Percentiles rank a stretch among this genome's conserved stretches.
Conservation (phyloP, 2,329 filamentous ascomycete species). For the Fusarium sp. region DNA sequence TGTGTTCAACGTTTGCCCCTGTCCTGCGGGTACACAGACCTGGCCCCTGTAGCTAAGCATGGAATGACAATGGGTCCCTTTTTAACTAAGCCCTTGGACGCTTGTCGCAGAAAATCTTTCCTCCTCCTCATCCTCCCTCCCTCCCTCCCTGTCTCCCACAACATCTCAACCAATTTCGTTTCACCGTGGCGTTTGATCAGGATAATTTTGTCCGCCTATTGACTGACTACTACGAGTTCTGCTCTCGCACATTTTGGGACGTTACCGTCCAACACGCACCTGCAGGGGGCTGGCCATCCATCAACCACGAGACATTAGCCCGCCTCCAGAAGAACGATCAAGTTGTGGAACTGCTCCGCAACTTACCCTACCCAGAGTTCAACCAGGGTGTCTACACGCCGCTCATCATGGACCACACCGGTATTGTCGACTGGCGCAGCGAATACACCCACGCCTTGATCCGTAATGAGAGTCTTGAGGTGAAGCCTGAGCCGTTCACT, state of each 20-base stretch:
- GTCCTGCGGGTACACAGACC: too few species aligned
- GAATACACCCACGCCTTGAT: not conserved
- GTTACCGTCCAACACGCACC: not conserved
- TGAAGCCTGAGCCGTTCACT: not conserved
- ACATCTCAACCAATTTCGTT: not conserved
- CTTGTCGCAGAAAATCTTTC: too few species aligned
- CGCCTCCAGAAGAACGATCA: not conserved
- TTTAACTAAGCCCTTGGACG: too few species aligned
- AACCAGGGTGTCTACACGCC: not conserved
- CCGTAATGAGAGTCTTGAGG: not conserved
- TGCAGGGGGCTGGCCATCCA: not conserved
- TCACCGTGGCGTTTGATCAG: not conserved
- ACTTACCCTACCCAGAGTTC: not conserved
- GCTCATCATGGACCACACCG: not conserved
- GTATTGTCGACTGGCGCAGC: not conserved
- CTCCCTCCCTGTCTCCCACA: not conserved
- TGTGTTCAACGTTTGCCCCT: not conserved
- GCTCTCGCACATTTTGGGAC: not conserved
- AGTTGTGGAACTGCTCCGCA: not conserved
- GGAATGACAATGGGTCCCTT: too few species aligned
- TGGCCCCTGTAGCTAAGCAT: too few species aligned
- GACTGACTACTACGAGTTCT: not conserved
- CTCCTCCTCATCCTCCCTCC: too few species aligned
- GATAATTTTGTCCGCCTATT: not conserved
- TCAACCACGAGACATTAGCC: not conserved